Evolutionary conservation across 169 alveolate genomes (phyloP).

Genomic region (Cystoisospora suis): DNA sequence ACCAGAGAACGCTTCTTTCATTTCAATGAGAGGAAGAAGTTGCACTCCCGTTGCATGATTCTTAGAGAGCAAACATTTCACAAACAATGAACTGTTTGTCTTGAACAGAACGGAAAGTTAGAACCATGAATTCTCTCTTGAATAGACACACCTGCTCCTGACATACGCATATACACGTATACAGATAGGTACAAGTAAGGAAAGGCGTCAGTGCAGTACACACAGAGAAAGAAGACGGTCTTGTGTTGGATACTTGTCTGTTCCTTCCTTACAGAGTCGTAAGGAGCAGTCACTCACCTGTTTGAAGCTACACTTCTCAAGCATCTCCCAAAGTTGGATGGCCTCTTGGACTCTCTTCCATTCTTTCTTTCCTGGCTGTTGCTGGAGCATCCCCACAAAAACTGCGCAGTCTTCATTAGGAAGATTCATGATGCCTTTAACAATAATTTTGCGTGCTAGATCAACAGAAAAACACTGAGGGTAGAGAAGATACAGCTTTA

Average conservation of each 20-base stretch:
- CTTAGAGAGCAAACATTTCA: too few relatives aligned
- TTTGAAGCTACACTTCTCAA: slow-evolving; percentile 53
- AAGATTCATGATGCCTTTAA: slow-evolving; percentile 41
- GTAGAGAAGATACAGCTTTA: slow-evolving; percentile 50
- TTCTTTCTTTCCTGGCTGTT: slow-evolving; percentile 45
- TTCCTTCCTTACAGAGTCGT: too few relatives aligned
- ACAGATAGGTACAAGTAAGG: background rate
- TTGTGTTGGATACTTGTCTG: too few relatives aligned
- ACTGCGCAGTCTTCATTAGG: slow-evolving; percentile 44
- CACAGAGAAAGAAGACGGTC: too few relatives aligned
- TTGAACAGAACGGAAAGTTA: too few relatives aligned
- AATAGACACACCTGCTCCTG: too few relatives aligned
- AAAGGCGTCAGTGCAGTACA: background rate
- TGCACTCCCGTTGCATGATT: too few relatives aligned
- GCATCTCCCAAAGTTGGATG: slow-evolving; percentile 40
- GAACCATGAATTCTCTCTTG: too few relatives aligned
- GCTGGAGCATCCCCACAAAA: slow-evolving; percentile 37
- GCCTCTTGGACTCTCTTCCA: slow-evolving; percentile 52
- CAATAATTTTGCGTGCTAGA: slow-evolving; percentile 49
- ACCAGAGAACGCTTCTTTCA: too few relatives aligned
- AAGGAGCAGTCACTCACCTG: slow-evolving; percentile 18
- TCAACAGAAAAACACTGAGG: slow-evolving; percentile 63
- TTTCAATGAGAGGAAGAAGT: too few relatives aligned
- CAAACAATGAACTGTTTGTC: too few relatives aligned
- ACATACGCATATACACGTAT: background rate